Conservation (phyloP, 306 rosid genomes). For the apple (Malus domestica) region DNA sequence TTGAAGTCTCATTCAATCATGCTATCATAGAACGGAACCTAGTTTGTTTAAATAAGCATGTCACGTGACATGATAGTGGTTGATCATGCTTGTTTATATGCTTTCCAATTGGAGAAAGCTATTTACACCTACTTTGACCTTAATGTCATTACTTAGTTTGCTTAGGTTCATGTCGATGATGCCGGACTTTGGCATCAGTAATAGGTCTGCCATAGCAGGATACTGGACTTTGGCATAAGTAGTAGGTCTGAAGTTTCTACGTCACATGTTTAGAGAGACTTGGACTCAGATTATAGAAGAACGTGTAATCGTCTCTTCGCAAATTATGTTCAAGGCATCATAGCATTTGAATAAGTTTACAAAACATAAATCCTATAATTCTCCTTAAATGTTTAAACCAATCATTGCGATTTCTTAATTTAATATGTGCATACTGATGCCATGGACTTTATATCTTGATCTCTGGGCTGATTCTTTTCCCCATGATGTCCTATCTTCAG, state of each 20-base stretch:
- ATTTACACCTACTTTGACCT: neutral
- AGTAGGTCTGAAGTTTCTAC: neutral
- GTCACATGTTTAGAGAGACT: neutral
- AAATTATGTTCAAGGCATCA: neutral
- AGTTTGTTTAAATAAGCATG: slow-evolving; percentile 11
- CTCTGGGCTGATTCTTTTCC: slow-evolving; percentile 11
- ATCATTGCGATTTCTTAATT: neutral
- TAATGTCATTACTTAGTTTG: neutral
- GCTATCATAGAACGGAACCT: neutral
- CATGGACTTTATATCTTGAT: slow-evolving; percentile 3
- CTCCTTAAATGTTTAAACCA: neutral
- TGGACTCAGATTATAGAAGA: neutral
- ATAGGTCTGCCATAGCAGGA: neutral
- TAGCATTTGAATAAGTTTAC: neutral
- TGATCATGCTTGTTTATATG: slow-evolving; percentile 2
- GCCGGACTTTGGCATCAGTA: neutral
- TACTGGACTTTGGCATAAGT: neutral
- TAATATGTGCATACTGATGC: neutral
- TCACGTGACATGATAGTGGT: slow-evolving; percentile 15
- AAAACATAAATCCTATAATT: neutral
- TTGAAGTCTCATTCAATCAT: slow-evolving; percentile 11
- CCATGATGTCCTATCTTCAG: slow-evolving; percentile 36
- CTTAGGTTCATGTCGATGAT: neutral
- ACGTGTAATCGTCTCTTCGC: neutral
- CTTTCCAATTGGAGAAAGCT: neutral